Conservation (phyloP, 352 stramenopile species). For the Pythium oligandrum region DNA sequence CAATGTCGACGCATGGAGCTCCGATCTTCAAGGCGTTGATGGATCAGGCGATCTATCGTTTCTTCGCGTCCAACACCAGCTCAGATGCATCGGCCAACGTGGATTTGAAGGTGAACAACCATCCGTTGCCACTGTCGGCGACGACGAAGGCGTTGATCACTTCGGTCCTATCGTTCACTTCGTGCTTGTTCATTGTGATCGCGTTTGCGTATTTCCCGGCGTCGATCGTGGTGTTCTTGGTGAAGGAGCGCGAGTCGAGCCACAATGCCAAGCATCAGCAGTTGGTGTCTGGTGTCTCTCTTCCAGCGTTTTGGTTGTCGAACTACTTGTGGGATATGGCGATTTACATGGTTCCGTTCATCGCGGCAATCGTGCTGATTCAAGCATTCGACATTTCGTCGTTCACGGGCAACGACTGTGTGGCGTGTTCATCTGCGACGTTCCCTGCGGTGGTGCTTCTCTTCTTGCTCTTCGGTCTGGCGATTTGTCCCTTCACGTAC, state of each 20-base stretch:
- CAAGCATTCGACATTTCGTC: conserved; percentile 25
- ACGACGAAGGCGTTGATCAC: too few relatives aligned
- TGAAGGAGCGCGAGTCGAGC: too few relatives aligned
- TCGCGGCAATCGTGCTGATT: conserved; percentile 33
- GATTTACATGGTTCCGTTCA: conserved; percentile 79
- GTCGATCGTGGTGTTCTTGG: too few relatives aligned
- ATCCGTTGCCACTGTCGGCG: too few relatives aligned
- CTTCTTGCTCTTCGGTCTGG: conserved; percentile 45
- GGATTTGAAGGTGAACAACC: too few relatives aligned
- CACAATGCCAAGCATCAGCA: too few relatives aligned
- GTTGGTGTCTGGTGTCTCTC: too few relatives aligned
- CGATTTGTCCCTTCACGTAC: conserved; percentile 49
- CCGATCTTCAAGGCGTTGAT: conserved; percentile 52
- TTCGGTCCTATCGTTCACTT: too few relatives aligned
- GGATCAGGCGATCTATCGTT: conserved; percentile 47
- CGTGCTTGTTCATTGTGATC: too few relatives aligned
- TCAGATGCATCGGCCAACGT: too few relatives aligned
- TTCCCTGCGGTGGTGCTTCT: conserved; percentile 42
- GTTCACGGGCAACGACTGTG: conserved; percentile 26
- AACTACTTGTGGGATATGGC: conserved; percentile 92
- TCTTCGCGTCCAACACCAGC: too few relatives aligned
- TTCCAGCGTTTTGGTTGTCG: conserved; percentile 93
- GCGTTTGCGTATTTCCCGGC: conserved; percentile 90
- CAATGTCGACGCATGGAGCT: conserved; percentile 30
- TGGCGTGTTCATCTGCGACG: conserved; percentile 13